Conservation (phyloP, 2,329 filamentous ascomycete genomes). For the Colletotrichum cereale region DNA sequence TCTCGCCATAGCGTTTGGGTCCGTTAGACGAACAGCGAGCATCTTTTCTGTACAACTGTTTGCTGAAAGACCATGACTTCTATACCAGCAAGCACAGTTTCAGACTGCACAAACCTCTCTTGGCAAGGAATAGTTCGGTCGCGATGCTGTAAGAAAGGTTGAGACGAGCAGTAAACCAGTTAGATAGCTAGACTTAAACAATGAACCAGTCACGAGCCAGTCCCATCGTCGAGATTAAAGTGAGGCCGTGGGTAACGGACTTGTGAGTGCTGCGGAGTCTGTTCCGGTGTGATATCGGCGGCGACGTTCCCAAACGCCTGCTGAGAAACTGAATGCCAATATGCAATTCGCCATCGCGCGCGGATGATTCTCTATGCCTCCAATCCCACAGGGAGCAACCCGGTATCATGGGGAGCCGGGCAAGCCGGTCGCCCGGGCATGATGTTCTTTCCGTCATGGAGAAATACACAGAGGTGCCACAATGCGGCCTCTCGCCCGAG, state of each 20-base stretch:
- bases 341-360: constrained; percentile 7
- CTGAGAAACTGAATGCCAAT: not conserved
- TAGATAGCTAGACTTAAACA: not conserved
- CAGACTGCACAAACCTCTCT: not conserved
- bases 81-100: not conserved
- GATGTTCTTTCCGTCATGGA: constrained; percentile 18
- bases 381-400: constrained; percentile 13
- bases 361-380: not conserved
- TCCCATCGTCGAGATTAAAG: not conserved
- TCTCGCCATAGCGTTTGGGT: not conserved
- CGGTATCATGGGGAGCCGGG: constrained; percentile 2
- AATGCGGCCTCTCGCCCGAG: constrained; percentile 18
- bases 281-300: not conserved
- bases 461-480: constrained; percentile 30
- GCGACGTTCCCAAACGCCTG: not conserved
- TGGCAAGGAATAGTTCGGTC: not conserved
- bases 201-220: not conserved
- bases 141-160: constrained; percentile 8
- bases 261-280: not conserved
- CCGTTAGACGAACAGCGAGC: not conserved
- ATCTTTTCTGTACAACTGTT: not conserved
- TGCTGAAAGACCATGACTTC: not conserved
- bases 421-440: constrained; percentile 29
- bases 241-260: not conserved
- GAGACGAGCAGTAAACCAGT: not conserved